Conservation (phyloP, 257 asterid species). For the Knoxia roxburghii region DNA sequence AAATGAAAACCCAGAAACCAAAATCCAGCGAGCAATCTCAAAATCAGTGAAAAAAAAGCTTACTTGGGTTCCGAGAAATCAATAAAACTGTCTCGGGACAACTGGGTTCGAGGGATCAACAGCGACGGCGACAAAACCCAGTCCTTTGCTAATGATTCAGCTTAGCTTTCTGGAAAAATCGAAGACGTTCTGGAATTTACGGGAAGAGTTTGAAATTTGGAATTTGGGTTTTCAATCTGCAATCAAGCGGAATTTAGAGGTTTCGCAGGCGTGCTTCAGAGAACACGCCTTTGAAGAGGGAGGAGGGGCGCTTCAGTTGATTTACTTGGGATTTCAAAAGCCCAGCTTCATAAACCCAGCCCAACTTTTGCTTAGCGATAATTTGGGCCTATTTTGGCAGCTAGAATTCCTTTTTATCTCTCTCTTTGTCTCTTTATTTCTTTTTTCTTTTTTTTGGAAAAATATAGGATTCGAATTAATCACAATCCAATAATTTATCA, state of each 20-base stretch:
- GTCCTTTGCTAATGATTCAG: neutral
- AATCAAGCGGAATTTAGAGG: neutral
- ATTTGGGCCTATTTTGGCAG: neutral
- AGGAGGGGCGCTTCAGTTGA: neutral
- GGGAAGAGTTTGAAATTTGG: neutral
- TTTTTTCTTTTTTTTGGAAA: too few species aligned
- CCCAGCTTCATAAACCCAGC: neutral
- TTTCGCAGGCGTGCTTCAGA: neutral
- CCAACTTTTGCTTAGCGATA: neutral
- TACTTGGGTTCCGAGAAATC: slow-evolving; percentile 1
- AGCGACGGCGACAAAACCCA: neutral
- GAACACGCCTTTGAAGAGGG: too few species aligned
- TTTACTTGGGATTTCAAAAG: neutral
- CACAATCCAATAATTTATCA: too few species aligned
- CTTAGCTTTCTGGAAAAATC: neutral
- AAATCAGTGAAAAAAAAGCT: slow-evolving; percentile 1
- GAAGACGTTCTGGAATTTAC: neutral
- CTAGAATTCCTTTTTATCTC: too few species aligned
- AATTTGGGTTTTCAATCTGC: too few species aligned
- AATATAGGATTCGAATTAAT: too few species aligned
- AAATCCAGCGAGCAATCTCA: neutral
- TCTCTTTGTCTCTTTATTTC: too few species aligned
- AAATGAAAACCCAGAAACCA: neutral
- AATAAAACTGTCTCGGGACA: neutral
- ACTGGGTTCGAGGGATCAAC: too few species aligned